phyloP scores from a whole-genome alignment of 176 grass and related monocot genomes.

The Pharus latifolius region DNA sequence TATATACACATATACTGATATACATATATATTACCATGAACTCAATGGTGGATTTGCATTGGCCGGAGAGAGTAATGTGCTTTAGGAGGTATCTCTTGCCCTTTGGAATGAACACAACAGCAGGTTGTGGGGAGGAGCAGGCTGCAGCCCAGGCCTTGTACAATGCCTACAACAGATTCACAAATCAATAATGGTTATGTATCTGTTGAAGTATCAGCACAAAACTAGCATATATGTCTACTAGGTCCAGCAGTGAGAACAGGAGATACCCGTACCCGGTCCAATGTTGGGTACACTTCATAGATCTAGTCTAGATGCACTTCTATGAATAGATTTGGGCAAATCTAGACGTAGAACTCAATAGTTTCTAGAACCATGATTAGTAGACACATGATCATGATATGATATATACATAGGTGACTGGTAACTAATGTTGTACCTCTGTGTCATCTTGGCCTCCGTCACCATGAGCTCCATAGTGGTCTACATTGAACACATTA shows the following conservation, averaged over 20 bases:
- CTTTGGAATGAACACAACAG: constrained; percentile 23
- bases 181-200: neutral
- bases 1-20: neutral
- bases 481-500: constrained; percentile 22
- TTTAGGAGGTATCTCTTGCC: constrained; percentile 31
- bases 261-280: too few relatives aligned
- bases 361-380: too few relatives aligned
- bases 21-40: constrained; percentile 34
- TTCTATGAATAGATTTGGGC: too few relatives aligned
- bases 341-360: too few relatives aligned
- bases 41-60: constrained; percentile 38
- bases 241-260: too few relatives aligned
- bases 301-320: too few relatives aligned
- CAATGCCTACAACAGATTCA: constrained; percentile 34
- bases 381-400: too few relatives aligned
- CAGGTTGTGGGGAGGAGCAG: constrained; percentile 40
- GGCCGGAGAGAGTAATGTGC: constrained; percentile 39
- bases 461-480: constrained; percentile 41
- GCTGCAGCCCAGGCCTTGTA: constrained; percentile 23
- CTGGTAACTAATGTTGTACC: too few relatives aligned
- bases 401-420: too few relatives aligned
- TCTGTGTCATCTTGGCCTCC: constrained; percentile 42
- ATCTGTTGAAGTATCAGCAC: too few relatives aligned
- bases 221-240: too few relatives aligned
- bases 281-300: too few relatives aligned